Conservation (phyloP, 257 asterid species). For the Gardenia jasminoides region DNA sequence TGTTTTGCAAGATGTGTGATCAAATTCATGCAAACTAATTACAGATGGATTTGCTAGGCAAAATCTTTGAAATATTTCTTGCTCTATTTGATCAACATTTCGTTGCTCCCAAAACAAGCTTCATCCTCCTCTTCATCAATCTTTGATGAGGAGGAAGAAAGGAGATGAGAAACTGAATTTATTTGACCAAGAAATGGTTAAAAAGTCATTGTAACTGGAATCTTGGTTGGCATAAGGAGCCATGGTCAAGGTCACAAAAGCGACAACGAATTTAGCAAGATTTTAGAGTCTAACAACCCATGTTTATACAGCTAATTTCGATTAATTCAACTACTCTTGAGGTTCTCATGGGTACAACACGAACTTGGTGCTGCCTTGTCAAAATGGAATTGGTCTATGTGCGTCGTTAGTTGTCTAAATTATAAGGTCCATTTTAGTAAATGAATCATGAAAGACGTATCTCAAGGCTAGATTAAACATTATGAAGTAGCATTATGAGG, state of each 20-base stretch:
- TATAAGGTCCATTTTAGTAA: neutral
- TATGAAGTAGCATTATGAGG: too few species aligned
- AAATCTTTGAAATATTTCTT: neutral
- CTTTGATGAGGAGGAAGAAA: constrained; percentile 8
- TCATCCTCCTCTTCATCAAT: constrained; percentile 7
- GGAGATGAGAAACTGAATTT: neutral
- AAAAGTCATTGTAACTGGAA: neutral
- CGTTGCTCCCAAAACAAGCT: neutral
- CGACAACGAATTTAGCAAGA: neutral
- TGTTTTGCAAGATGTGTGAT: neutral
- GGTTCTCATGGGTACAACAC: neutral
- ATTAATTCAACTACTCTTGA: neutral
- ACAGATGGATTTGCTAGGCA: neutral
- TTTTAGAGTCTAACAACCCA: neutral
- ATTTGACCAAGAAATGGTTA: neutral
- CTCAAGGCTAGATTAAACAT: neutral
- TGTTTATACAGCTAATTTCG: neutral
- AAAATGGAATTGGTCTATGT: neutral
- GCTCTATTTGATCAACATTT: neutral
- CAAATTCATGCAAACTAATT: neutral
- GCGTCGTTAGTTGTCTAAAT: neutral
- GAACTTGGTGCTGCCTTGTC: neutral
- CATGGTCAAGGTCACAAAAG: neutral
- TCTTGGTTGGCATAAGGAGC: neutral
- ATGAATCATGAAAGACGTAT: too few species aligned